Conservation (phyloP, 352 stramenopile genomes). For the Phytopythium cucurbitacearum region DNA sequence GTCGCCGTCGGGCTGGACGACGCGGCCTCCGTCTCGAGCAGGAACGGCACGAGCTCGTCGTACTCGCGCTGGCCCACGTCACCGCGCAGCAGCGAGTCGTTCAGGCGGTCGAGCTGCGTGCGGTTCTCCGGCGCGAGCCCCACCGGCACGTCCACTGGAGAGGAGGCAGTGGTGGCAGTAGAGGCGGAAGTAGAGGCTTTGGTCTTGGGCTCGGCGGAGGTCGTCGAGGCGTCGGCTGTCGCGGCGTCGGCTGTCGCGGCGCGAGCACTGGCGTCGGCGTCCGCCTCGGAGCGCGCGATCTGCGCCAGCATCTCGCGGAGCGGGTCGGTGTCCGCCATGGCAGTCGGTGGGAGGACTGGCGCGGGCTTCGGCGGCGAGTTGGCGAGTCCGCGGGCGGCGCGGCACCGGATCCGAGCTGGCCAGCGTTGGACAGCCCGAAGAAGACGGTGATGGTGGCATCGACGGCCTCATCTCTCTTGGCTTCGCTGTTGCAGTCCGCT, state of each 20-base stretch:
- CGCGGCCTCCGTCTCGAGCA: conserved; percentile 8
- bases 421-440: no score
- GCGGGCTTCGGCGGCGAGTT: no score
- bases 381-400: no score
- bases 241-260: conserved; percentile 1
- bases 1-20: background rate
- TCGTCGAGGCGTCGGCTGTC: background rate
- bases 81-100: conserved; percentile 25
- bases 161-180: background rate
- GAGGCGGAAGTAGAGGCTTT: background rate
- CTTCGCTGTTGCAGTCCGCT: no score
- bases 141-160: background rate
- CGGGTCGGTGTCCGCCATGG: background rate
- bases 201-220: background rate
- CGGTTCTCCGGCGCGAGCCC: conserved; percentile 9
- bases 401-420: no score
- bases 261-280: conserved; percentile 1
- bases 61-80: conserved; percentile 30
- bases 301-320: background rate
- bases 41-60: conserved; percentile 33
- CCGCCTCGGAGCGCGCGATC: background rate
- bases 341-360: no score
- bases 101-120: conserved; percentile 30
- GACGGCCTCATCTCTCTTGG: no score
- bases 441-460: no score